These are phyloP conservation scores for Malania oleifera DNA, from an alignment of 164 flowering plant genomes.

Conservation along the genomic window DNA sequence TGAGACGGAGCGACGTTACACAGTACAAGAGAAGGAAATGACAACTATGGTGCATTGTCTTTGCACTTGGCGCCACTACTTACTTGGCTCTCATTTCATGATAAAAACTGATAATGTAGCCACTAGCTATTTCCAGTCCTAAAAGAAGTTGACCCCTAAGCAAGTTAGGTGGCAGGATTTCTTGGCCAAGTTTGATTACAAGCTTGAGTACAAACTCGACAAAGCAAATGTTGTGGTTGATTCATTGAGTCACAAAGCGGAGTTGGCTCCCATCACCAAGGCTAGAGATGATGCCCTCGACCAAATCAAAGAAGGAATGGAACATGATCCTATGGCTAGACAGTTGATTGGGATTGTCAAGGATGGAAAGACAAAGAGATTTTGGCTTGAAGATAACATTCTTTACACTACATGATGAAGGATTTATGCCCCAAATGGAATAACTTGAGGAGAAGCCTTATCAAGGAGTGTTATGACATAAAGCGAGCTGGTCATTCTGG, in stretches of 20 bases:
- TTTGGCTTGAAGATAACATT: not conserved
- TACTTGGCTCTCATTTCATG: not conserved
- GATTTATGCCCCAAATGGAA: not conserved
- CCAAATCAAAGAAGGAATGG: not conserved
- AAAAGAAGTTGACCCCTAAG: constrained; percentile 2
- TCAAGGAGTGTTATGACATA: constrained; percentile 1
- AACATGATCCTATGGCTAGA: not conserved
- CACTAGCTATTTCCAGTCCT: constrained; percentile 3
- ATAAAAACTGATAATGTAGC: constrained; percentile 2
- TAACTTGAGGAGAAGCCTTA: not conserved
- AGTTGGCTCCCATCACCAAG: not conserved
- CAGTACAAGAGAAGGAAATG: not conserved
- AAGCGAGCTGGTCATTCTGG: constrained; percentile 11
- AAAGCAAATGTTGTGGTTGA: not conserved
- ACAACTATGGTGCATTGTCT: constrained; percentile 3
- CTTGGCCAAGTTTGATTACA: constrained; percentile 5
- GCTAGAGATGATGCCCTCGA: not conserved
- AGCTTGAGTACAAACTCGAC: not conserved
- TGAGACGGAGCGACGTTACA: not conserved
- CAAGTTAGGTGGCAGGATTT: constrained; percentile 11
- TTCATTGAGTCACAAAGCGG: not conserved
- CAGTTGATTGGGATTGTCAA: too few relatives aligned
- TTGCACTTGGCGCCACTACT: not conserved
- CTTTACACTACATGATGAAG: not conserved
- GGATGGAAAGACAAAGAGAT: not conserved